phyloP scores from a whole-genome alignment of 2,329 filamentous ascomycete genomes.

The Diaporthe helianthi region DNA sequence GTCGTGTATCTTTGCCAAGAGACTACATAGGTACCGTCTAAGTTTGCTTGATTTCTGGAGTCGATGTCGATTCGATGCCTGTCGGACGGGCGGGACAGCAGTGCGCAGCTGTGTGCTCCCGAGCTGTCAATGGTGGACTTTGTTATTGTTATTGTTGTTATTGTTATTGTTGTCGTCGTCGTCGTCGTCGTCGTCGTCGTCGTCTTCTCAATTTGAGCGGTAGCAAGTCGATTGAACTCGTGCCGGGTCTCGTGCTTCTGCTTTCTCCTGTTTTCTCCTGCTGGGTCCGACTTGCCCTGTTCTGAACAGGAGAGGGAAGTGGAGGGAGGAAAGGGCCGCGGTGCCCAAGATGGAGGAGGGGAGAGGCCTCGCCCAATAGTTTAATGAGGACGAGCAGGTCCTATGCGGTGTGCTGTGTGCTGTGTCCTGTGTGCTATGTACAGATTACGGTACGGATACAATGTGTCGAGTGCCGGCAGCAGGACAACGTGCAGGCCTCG shows the following conservation, averaged over 20 bases:
- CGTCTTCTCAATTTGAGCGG: background rate
- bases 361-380: constrained; percentile 17
- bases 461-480: background rate
- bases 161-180: background rate
- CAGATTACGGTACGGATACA: constrained; percentile 11
- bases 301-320: constrained; percentile 13
- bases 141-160: background rate
- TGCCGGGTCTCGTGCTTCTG: background rate
- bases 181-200: background rate
- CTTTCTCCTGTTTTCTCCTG: background rate
- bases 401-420: background rate
- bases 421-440: no score
- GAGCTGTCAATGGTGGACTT: background rate
- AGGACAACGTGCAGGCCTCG: constrained; percentile 1
- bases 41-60: background rate
- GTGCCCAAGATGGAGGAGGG: constrained; percentile 8
- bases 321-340: constrained; percentile 6
- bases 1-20: constrained; percentile 9
- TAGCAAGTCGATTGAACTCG: background rate
- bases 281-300: background rate
- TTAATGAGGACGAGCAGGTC: constrained; percentile 19
- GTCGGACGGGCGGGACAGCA: constrained; percentile 21
- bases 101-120: constrained; percentile 14
- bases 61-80: constrained; percentile 4
- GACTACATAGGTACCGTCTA: constrained; percentile 5